These are phyloP conservation scores for Claviceps humidiphila DNA, from an alignment of 2,329 filamentous ascomycete species.

Conservation along the genomic window DNA sequence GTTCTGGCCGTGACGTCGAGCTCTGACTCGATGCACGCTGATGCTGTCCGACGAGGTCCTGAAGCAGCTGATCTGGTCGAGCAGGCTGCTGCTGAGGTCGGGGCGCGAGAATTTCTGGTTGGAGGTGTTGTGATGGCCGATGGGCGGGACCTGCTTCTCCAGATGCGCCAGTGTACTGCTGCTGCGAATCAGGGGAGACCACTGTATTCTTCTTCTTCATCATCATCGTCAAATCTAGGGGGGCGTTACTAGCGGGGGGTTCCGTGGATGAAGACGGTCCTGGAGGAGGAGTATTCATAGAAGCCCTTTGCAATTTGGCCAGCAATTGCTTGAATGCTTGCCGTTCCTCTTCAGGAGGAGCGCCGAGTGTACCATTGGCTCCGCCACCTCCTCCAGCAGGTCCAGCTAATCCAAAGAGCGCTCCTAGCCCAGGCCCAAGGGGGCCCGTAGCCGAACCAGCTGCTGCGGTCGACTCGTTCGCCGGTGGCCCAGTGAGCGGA, in stretches of 20 bases:
- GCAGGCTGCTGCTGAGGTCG: conserved; percentile 37
- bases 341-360: conserved; percentile 53
- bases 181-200: conserved; percentile 35
- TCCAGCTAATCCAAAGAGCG: conserved; percentile 1
- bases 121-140: conserved; percentile 23
- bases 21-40: conserved; percentile 41
- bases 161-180: conserved; percentile 31
- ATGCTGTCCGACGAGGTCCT: conserved; percentile 47
- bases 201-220: conserved; percentile 21
- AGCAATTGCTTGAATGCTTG: conserved; percentile 76
- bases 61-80: conserved; percentile 46
- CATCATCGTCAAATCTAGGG: conserved; percentile 6
- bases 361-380: not conserved
- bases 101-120: conserved; percentile 41
- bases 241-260: conserved; percentile 20
- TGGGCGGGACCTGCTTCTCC: conserved; percentile 30
- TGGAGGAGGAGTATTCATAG: conserved; percentile 31
- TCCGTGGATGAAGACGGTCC: conserved; percentile 29
- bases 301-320: conserved; percentile 61
- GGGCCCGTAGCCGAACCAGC: conserved; percentile 3
- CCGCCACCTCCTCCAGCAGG: not conserved
- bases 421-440: conserved; percentile 2
- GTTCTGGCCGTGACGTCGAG: conserved; percentile 30
- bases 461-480: conserved; percentile 6
- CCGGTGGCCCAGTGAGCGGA: conserved; percentile 22